A percentile compares a stretch with the other conserved stretches of the same genome.
Conservation (phyloP, 306 rosid species). For the Acacia crassicarpa region DNA sequence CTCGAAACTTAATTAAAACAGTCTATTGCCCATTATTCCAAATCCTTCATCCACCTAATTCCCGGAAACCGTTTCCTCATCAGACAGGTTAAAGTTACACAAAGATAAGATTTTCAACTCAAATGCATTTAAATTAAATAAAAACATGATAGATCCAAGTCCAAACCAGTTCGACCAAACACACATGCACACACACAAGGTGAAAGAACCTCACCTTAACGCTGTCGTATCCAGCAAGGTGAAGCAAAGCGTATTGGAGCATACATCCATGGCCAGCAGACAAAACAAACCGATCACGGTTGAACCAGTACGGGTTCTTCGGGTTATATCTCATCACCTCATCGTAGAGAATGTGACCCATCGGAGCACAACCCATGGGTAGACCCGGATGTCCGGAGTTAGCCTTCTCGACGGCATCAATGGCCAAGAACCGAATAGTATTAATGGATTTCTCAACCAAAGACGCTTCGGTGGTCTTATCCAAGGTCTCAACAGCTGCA, state of each 20-base stretch:
- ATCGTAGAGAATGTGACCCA: constrained; percentile 93
- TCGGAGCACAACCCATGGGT: constrained; percentile 99
- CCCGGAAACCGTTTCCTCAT: background rate
- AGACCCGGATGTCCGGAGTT: constrained; percentile 98
- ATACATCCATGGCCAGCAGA: constrained; percentile 99
- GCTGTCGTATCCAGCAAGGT: constrained; percentile 50
- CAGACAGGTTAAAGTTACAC: background rate
- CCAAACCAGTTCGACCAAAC: background rate
- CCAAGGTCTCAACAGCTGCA: constrained; percentile 73
- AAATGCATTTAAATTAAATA: background rate
- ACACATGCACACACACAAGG: background rate
- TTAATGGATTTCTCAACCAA: constrained; percentile 85
- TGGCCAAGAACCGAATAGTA: constrained; percentile 84
- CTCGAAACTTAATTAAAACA: background rate
- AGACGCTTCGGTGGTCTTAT: constrained; percentile 72
- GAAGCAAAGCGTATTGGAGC: constrained; percentile 93
- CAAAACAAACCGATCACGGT: constrained; percentile 84
- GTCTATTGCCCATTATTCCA: background rate
- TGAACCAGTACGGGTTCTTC: constrained; percentile 89
- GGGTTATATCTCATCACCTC: constrained; percentile 96
- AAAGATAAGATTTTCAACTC: background rate
- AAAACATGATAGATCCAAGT: background rate
- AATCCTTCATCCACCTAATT: background rate
- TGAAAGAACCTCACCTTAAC: constrained; percentile 44
- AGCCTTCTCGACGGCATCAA: constrained; percentile 97